Base-by-base conservation (phyloP, 345 rosid species). In the Aquilaria malaccensis region DNA sequence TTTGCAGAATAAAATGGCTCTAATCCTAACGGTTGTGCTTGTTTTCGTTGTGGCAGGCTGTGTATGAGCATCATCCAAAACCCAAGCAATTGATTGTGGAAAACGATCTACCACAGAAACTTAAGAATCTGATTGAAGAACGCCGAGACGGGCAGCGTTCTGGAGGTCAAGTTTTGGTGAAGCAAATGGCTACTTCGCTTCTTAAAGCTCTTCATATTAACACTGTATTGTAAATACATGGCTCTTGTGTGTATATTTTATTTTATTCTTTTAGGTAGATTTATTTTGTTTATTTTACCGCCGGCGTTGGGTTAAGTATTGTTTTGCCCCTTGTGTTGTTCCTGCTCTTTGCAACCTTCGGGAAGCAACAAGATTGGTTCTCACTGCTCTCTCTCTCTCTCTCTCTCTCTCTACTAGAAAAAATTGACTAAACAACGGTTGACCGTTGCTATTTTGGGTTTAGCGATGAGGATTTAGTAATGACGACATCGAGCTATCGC, bases 1-100 rank as follows among this genome's bases (percentile, higher is more conserved):
- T 37, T 37, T 37, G 43, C 43, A 37, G 43, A 37, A 9, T 37
- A 37, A 9, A 37, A 37, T 37, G 43, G 43, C 7, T 37, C 7
- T 3, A 9, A 37, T 37, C 7, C 7, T 37, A 37, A 37, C 4
- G 3, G 22, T 64, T 10, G 49, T 10, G 13, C 3, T 64, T 7
- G 30, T 29, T n/a, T 41, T 33, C 13, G 13, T 64, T 45, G 9
- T 64, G 52, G 53, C 76, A 94, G 99, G 89, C 97, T 57, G 99
- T 94, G 13, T 94, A 94, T 52, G 99, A 94, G 90, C 99, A 90
- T 71, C 99, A 94, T 69, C 99, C 99, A 5, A 82, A 87, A 47
- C 99, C 99, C 22, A 94, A 94, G 66, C 97, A 94, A 62, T 73
- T 94, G 83, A 94, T 94, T 3, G 93, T 94, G 65, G 99, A 94